A percentile compares a stretch with the other conserved stretches of the same genome.
phyloP scores from a whole-genome alignment of 352 stramenopile species.

The Globisporangium apiculatum region DNA sequence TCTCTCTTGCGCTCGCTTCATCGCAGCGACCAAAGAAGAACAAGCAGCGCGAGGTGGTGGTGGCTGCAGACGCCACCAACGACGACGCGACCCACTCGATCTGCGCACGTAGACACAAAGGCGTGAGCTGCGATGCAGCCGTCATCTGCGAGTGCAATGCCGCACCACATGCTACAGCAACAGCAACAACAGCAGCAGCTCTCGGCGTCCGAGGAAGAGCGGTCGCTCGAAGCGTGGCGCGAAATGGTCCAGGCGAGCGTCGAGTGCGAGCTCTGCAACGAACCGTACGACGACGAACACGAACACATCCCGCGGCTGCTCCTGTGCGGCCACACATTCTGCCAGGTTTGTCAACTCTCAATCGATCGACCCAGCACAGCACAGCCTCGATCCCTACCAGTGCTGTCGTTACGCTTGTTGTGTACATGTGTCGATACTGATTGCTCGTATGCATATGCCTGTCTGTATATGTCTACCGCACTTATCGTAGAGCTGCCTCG shows the following conservation, averaged over 20 bases:
- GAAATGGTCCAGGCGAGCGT: constrained; percentile 73
- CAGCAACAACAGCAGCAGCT: constrained; percentile 4
- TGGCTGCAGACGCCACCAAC: too few species aligned
- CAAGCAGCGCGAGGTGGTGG: too few species aligned
- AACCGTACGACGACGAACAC: constrained; percentile 69
- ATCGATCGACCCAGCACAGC: neutral
- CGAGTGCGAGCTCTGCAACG: constrained; percentile 84
- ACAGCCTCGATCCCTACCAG: neutral
- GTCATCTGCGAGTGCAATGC: neutral
- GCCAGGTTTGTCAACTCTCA: constrained; percentile 35
- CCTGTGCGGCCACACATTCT: constrained; percentile 76
- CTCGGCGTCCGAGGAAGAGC: constrained; percentile 38
- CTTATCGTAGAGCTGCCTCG: constrained; percentile 37
- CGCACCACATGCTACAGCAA: constrained; percentile 5
- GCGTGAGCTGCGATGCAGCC: neutral
- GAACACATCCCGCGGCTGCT: constrained; percentile 67
- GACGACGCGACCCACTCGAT: neutral
- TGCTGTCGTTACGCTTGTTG: neutral
- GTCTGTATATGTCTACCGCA: constrained; percentile 3
- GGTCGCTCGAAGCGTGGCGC: constrained; percentile 45
- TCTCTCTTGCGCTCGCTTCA: too few species aligned
- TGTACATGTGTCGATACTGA: neutral
- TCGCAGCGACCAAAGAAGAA: too few species aligned
- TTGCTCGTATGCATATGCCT: neutral
- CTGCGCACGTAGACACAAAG: neutral